Evolutionary conservation across 2,329 filamentous ascomycete genomes (phyloP), one percentile per base, ranked within the genome.

Genomic region (Aphanocladium album): DNA sequence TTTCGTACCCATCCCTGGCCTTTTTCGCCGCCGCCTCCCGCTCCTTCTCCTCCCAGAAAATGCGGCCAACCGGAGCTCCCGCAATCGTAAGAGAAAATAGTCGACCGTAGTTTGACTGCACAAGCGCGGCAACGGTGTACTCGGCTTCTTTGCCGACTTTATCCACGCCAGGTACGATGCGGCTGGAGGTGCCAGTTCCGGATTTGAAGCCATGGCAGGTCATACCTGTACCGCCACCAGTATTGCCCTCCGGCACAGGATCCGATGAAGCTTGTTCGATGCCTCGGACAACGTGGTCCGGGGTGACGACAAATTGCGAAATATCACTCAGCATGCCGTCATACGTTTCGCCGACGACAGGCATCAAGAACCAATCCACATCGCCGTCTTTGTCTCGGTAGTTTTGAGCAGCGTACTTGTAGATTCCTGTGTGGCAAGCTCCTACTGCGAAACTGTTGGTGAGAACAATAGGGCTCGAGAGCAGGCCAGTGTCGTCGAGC

Each of bases 201-300:
- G 83, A 85, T 67, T 87, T 86, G 73, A 84, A 86, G 65, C 80
- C 80, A 66, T 86, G 83, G 66, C 82, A 85, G 30, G 82, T 74
- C 83, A 87, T 86, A 12, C 83, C 84, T 1, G 83, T 84, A n/a
- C 85, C 85, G 12, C 85, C 85, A 4, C 85, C 85, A 2, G 78
- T 78, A 64, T 83, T 83, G 3, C 85, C 85, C 70, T 88, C 84
- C 2, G 71, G 69, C 0, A 87, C 83, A 1, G 75, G 70, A 1
- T 76, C 80, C n/a, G 73, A 72, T 7, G 74, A 74, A 1, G 80
- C 83, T 12, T 68, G 73, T 30, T 79, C 75, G 53, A 87, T 80
- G 1, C 82, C 82, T n/a, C 75, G 68, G 19, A 82, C 71, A n/a
- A 85, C 72, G 63, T 84, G 78, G 57, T 79, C 73, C 0, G 81